Evolutionary conservation across 2,329 filamentous ascomycete species (phyloP).

Genomic region (Fusarium torreyae): DNA sequence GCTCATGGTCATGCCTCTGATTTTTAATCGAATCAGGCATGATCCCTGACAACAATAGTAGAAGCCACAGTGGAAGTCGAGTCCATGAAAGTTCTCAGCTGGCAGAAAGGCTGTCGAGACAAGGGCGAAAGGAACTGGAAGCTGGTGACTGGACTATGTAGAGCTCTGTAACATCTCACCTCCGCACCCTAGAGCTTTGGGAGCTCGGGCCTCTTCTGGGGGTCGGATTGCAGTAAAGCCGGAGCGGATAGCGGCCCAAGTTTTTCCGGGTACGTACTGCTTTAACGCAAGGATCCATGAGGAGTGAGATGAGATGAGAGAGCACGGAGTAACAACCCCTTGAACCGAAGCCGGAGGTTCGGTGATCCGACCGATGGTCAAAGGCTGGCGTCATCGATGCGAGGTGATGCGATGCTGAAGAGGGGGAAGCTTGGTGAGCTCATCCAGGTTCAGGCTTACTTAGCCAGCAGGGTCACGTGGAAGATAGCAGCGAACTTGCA

Average conservation of each 20-base stretch:
- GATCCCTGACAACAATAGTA: neutral
- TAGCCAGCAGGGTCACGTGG: neutral
- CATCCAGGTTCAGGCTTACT: neutral
- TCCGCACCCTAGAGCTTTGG: conserved; percentile 11
- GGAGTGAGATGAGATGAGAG: conserved; percentile 17
- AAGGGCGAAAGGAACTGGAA: conserved; percentile 38
- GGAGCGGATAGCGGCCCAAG: conserved; percentile 26
- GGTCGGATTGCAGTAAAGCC: neutral
- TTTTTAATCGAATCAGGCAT: neutral
- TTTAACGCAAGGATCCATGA: conserved; percentile 7
- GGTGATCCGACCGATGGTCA: conserved; percentile 1
- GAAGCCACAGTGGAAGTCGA: neutral
- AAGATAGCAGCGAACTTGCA: neutral
- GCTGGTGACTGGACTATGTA: neutral
- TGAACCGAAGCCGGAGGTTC: conserved; percentile 25
- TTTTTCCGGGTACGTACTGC: conserved; percentile 35
- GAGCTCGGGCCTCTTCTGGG: conserved; percentile 29
- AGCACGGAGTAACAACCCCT: conserved; percentile 1
- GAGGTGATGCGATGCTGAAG: conserved; percentile 27
- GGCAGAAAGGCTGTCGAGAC: conserved; percentile 10
- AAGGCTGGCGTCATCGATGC: conserved; percentile 39
- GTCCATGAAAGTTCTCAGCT: neutral
- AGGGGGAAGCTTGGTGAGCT: conserved; percentile 4
- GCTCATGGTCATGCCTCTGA: neutral
- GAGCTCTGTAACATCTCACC: conserved; percentile 40